Base-by-base conservation (phyloP, 164 flowering plant genomes). In the Paratinospora sagittata region DNA sequence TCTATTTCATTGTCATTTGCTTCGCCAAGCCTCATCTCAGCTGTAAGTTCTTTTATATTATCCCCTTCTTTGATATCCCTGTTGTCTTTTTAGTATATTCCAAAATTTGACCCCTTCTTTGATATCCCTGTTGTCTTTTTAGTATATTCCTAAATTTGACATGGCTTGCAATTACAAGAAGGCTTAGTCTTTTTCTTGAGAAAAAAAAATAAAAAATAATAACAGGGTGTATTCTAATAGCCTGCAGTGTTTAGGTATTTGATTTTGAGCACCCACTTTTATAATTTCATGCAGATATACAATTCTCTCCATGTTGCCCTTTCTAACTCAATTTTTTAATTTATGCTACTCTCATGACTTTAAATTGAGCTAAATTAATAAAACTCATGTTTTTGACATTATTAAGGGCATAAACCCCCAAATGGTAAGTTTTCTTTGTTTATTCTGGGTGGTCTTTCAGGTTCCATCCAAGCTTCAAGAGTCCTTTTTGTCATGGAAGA, bases 1-100 rank as follows among this genome's bases (percentile, higher is more conserved):
- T 55, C 96, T 21, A 72, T 84, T 63, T 90, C 97, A 33, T 68
- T 90, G 76, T 81, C 87, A 27, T 85, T 93, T 80, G 82, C 87
- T 80, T 82, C 94, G 5, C 76, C 79, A 66, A 78, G 80, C 75
- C 70, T 88, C 21, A 43, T 84, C 69, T 84, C 90, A 27, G 70
- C 62, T 68, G 98, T 91, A 72, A 85, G 89, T 82, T 74, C 58
- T 63, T 55, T 33, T 57, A 34, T 63, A 14, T 61, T 19, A 61
- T 21, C 19, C 36, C 34, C 72, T 37, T 27, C 30, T 41, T 21
- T 65, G 21, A 27, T 16, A 64, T 27, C 33, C 49, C 7, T 16
- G 10, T 36, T 65, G 27, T 55, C 61, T 17, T 16, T 17, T 13
- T 6, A 52, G 16, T 8, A 52, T 52, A 52, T 16, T 19, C 23